Base-by-base conservation (phyloP, 768 basidiomycete genomes). In the Arthromyces matolae region DNA sequence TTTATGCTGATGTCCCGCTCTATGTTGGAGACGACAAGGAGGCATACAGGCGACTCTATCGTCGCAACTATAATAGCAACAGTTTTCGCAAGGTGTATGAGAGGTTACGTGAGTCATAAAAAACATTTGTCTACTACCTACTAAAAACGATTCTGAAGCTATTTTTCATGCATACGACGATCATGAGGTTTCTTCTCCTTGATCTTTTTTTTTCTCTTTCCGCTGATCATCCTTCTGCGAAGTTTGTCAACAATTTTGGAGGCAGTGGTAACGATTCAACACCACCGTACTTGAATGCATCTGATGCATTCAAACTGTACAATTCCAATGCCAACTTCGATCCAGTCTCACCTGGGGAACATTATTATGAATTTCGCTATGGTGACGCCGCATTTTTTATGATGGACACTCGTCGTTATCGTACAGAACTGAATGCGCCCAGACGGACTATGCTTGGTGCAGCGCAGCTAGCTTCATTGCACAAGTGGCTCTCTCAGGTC, bases 351-450 rank as follows among this genome's bases (percentile, higher is more conserved):
- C 60, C 65, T 6, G 76, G 69, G 22, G 68, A 71, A 42, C 67
- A 78, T 51, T 84, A 83, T 58, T 85, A 73, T 56, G 74, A 77
- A 43, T 85, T 85, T 64, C 70, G 71, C 27, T 77, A 83, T 53
- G 85, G 80, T 0, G 86, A 90, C 56, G 69, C 71, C 7, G 83
- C 84, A 0, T 89, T 85, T 63, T 90, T 89, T 67, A 84, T 89
- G n/a, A 67, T 84, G 68, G 87, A 89, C 65, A 43, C 28, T 22
- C 40, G 48, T 27, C 51, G 55, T 29, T 51, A 60, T 28, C 54
- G 59, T 27, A 50, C 54, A 3, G 49, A 45, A 28, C n/a, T 16
- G 35, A 51, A 40, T 8, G 44, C 40, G 16, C 25, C 44, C 20
- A 46, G 49, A 20, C 75, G 70, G 32, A 85, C 82, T 1, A 88